A percentile compares a stretch with the other conserved stretches of the same genome.
Evolutionary conservation across 257 asterid genomes (phyloP).

Genomic region (Leptodermis oblonga): DNA sequence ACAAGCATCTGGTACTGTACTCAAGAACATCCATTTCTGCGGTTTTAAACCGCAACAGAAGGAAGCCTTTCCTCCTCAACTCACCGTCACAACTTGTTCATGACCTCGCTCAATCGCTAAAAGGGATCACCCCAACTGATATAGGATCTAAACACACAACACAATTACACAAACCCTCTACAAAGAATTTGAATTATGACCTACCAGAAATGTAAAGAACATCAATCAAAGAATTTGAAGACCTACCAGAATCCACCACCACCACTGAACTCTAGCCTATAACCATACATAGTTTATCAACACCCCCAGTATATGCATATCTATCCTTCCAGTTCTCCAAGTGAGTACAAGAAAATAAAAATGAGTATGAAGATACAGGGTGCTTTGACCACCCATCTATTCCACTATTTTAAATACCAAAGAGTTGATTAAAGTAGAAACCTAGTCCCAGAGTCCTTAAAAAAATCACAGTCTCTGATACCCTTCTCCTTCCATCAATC

Average conservation of each 20-base stretch:
- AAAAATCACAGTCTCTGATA: background rate
- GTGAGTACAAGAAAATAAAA: background rate
- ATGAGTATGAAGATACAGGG: background rate
- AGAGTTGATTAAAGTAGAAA: background rate
- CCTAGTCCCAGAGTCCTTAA: background rate
- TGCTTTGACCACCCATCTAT: background rate
- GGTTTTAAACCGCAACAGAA: background rate
- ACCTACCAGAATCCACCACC: no score
- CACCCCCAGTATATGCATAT: background rate
- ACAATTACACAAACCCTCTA: background rate
- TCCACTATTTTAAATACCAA: background rate
- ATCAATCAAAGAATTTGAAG: no score
- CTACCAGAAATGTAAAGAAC: no score
- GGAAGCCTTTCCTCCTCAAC: background rate
- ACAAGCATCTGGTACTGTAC: background rate
- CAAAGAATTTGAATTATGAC: background rate
- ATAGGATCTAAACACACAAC: no score
- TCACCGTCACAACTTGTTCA: no score
- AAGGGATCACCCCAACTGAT: background rate
- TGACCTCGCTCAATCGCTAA: background rate
- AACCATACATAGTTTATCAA: background rate
- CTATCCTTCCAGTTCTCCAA: background rate
- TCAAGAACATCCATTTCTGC: no score
- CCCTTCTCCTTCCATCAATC: background rate
- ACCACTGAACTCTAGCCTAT: no score